Percentiles rank a stretch among this genome's conserved stretches.
These are phyloP conservation scores for Penicillium nordicum DNA, from an alignment of 2,329 filamentous ascomycete species.

Conservation along the genomic window DNA sequence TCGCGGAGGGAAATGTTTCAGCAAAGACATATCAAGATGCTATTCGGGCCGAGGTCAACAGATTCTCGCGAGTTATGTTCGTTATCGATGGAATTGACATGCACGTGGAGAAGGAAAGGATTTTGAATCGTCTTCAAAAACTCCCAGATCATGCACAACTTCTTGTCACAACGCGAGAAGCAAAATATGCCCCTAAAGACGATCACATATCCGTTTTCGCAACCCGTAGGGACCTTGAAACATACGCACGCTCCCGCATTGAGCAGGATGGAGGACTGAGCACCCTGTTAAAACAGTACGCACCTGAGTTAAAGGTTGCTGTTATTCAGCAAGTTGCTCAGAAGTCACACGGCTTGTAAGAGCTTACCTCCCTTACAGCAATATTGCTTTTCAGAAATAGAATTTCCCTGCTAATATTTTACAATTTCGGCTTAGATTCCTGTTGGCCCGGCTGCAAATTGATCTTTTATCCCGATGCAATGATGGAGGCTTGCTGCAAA, in stretches of 20 bases:
- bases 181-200: neutral
- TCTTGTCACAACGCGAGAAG: slow-evolving; percentile 29
- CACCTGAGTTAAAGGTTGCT: slow-evolving; percentile 10
- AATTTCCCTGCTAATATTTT: neutral
- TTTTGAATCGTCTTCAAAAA: slow-evolving; percentile 30
- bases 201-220: neutral
- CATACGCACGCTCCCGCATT: neutral
- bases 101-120: slow-evolving; percentile 28
- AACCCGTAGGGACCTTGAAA: neutral
- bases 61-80: slow-evolving; percentile 30
- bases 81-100: slow-evolving; percentile 32
- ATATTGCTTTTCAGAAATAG: too few species aligned
- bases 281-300: neutral
- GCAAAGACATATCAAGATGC: slow-evolving; percentile 32
- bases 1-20: slow-evolving; percentile 21
- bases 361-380: too few species aligned
- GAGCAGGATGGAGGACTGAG: neutral
- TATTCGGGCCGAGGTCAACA: slow-evolving; percentile 31
- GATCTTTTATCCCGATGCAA: slow-evolving; percentile 26
- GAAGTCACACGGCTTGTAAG: slow-evolving; percentile 30
- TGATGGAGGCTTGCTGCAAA: slow-evolving; percentile 21
- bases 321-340: slow-evolving; percentile 19
- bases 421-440: slow-evolving; percentile 20
- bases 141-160: slow-evolving; percentile 32
- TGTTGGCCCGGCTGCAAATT: slow-evolving; percentile 29